A percentile compares a stretch with the other conserved stretches of the same genome.
Conservation (phyloP, 2,329 filamentous ascomycete species). For the Talaromyces sp. region DNA sequence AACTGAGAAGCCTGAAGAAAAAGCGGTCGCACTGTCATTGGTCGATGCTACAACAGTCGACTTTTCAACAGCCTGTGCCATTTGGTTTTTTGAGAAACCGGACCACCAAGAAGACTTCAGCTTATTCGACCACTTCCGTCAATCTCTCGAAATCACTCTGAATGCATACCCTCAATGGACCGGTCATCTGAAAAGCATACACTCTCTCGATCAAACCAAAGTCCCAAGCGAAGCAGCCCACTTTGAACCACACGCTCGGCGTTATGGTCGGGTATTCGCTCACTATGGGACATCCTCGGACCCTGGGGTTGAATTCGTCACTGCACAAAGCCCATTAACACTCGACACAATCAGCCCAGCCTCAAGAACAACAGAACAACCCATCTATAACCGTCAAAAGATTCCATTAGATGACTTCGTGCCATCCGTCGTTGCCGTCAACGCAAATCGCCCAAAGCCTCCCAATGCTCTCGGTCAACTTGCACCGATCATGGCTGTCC, state of each 20-base stretch:
- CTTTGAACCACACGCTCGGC: conserved; percentile 18
- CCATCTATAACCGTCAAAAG: conserved; percentile 14
- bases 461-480: not conserved
- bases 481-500: conserved; percentile 11
- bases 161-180: conserved; percentile 43
- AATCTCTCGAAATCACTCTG: conserved; percentile 16
- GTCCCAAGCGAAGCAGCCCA: not conserved
- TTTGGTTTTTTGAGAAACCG: conserved; percentile 49
- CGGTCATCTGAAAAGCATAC: conserved; percentile 39
- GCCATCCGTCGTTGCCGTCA: conserved; percentile 1
- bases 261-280: conserved; percentile 36
- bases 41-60: conserved; percentile 48
- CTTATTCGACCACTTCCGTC: conserved; percentile 17
- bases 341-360: conserved; percentile 25
- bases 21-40: conserved; percentile 19
- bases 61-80: conserved; percentile 45
- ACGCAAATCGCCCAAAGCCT: not conserved
- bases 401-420: not conserved
- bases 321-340: conserved; percentile 24
- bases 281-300: conserved; percentile 42
- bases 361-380: conserved; percentile 23
- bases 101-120: conserved; percentile 7
- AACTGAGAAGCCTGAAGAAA: conserved; percentile 11
- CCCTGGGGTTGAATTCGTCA: conserved; percentile 47
- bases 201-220: conserved; percentile 4